Conservation (phyloP, 1,139 yeast species). For the Hansenula lynferdii region DNA sequence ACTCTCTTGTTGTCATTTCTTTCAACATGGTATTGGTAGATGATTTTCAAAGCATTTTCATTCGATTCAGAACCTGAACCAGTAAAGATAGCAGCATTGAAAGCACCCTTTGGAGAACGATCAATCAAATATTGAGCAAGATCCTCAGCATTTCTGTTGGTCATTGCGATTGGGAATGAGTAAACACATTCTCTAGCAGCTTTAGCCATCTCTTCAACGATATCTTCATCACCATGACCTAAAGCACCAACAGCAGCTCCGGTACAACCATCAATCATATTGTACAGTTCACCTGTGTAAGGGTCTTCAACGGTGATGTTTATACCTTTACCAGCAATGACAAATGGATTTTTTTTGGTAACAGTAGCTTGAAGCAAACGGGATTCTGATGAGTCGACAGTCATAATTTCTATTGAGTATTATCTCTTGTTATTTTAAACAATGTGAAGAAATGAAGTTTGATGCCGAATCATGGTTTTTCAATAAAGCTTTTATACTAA, state of each 20-base stretch:
- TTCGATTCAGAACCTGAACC: slow-evolving; percentile 61
- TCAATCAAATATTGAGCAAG: slow-evolving; percentile 49
- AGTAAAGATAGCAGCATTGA: slow-evolving; percentile 49
- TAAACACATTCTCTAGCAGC: slow-evolving; percentile 43
- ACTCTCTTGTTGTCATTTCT: slow-evolving; percentile 42
- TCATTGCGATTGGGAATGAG: slow-evolving; percentile 38
- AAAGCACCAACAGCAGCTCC: slow-evolving; percentile 65
- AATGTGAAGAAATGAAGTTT: too few relatives aligned
- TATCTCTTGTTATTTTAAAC: too few relatives aligned
- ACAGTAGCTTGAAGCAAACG: too few relatives aligned
- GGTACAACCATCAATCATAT: slow-evolving; percentile 48
- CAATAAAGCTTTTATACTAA: too few relatives aligned
- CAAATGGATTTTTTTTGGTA: too few relatives aligned
- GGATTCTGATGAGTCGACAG: too few relatives aligned
- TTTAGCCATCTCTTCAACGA: slow-evolving; percentile 40
- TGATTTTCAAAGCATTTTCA: slow-evolving; percentile 53
- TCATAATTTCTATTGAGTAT: too few relatives aligned
- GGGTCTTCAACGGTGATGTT: slow-evolving; percentile 44
- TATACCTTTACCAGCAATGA: slow-evolving; percentile 43
- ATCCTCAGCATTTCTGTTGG: slow-evolving; percentile 43
- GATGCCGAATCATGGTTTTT: too few relatives aligned
- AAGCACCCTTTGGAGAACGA: slow-evolving; percentile 50
- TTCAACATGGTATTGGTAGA: slow-evolving; percentile 52
- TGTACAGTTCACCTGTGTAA: slow-evolving; percentile 35
- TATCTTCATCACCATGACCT: slow-evolving; percentile 55